A percentile compares a stretch with the other conserved stretches of the same genome.
Evolutionary conservation across 2,329 filamentous ascomycete genomes (phyloP).

Genomic region (Fusarium goolgardi): DNA sequence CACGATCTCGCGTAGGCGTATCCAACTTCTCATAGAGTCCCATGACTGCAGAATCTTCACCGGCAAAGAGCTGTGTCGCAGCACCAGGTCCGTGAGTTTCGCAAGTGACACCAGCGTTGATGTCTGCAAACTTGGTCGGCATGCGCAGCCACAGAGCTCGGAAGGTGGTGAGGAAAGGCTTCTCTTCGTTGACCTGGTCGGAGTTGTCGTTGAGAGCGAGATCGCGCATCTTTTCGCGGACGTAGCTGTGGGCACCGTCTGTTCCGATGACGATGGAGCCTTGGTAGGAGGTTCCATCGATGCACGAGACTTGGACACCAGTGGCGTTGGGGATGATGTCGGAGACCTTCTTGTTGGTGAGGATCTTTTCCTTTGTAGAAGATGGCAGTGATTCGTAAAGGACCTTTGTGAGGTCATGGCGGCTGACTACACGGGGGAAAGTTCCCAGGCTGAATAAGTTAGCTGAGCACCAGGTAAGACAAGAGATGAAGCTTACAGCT

Average conservation of each 20-base stretch:
- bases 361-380: conserved; percentile 42
- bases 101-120: conserved; percentile 41
- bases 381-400: conserved; percentile 50
- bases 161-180: conserved; percentile 50
- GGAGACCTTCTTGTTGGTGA: conserved; percentile 33
- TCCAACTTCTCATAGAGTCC: conserved; percentile 39
- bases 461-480: not conserved
- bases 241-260: conserved; percentile 36
- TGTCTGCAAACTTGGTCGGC: conserved; percentile 26
- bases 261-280: conserved; percentile 40
- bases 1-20: conserved; percentile 24
- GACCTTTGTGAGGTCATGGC: conserved; percentile 50
- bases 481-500: conserved; percentile 37
- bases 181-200: conserved; percentile 39
- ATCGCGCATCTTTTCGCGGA: conserved; percentile 42
- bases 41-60: conserved; percentile 26
- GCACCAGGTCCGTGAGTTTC: conserved; percentile 48
- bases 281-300: conserved; percentile 33
- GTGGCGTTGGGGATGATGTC: conserved; percentile 12
- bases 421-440: conserved; percentile 48
- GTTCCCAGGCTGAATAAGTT: conserved; percentile 44
- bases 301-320: conserved; percentile 33
- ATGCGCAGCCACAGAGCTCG: conserved; percentile 52
- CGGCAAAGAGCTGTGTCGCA: conserved; percentile 38
- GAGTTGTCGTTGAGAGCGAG: conserved; percentile 42